Evolutionary conservation across 176 grass and related monocot species (phyloP), one percentile per base, ranked within the genome.

Genomic region (Hsuehochloa calcarea): DNA sequence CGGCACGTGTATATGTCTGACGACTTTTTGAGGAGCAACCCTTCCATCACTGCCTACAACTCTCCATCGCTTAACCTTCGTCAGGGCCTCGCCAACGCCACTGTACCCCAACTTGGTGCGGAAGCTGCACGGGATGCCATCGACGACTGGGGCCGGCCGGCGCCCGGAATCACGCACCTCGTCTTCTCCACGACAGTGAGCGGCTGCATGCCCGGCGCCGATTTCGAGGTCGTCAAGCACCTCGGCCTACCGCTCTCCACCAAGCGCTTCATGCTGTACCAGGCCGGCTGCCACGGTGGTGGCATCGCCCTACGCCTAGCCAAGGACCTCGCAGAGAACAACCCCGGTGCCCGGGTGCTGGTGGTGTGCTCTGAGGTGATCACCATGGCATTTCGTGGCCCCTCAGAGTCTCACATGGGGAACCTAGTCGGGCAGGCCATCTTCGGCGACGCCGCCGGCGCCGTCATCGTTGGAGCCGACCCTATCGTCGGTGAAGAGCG

Each of bases 81-180:
- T 22, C 92, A 93, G 68, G 86, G 88, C 22, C 65, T 93, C 10
- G 88, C 88, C 1, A 74, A 90, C 6, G 92, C 76, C 5, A 79
- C 82, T 38, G 68, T 91, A 5, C 86, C 89, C 0, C 64, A 76
- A 68, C 92, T 91, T 1, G 89, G 88, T 0, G 78, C 75, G 43
- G 86, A 80, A 61, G 92, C 92, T 10, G 92, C 92, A 2, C 43
- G 51, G 2, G 81, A 74, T 50, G 89, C 92, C 60, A 84, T 94
- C 37, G 73, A 67, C 17, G 92, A 94, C 22, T 94, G 92, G 92
- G 89, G 92, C 10, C 65, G 76, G 54, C 84, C 81, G 9, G 79
- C 60, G 1, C 89, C 84, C 6, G 79, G 1, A 0, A 29, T 29
- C 29, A 29, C 29, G 29, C 29, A 29, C 29, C 29, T 29, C 29